Evolutionary conservation across 108 stramenopile genomes (phyloP).

Genomic region (Stephanodiscus minutulus): DNA sequence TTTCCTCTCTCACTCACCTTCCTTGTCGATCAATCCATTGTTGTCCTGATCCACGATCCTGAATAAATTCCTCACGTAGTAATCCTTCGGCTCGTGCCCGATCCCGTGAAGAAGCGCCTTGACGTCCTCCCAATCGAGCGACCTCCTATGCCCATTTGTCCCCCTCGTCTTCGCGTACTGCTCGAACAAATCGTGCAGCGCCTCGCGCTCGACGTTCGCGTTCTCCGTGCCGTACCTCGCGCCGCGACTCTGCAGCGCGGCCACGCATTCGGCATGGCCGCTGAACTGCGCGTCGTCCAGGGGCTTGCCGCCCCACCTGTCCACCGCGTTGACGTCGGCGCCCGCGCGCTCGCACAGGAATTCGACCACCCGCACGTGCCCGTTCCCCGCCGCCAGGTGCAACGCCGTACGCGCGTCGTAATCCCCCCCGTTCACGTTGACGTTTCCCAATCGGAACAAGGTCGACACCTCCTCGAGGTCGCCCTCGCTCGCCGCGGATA

Average conservation of each 20-base stretch:
- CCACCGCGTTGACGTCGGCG: slow-evolving; percentile 49
- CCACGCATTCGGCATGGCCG: slow-evolving; percentile 32
- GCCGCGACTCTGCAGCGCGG: slow-evolving; percentile 21
- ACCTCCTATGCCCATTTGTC: slow-evolving; percentile 37
- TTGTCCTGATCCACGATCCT: slow-evolving; percentile 58
- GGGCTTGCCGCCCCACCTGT: slow-evolving; percentile 58
- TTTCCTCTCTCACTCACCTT: slow-evolving; percentile 4
- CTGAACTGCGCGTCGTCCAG: slow-evolving; percentile 50
- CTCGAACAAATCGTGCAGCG: slow-evolving; percentile 68
- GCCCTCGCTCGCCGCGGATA: slow-evolving; percentile 53
- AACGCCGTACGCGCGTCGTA: slow-evolving; percentile 60
- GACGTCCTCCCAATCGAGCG: slow-evolving; percentile 63
- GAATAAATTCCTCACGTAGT: slow-evolving; percentile 59
- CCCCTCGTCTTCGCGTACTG: slow-evolving; percentile 53
- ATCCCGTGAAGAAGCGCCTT: slow-evolving; percentile 52
- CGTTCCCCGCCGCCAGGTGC: slow-evolving; percentile 59
- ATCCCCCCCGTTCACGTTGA: slow-evolving; percentile 51
- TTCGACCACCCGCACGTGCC: slow-evolving; percentile 47
- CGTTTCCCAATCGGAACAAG: slow-evolving; percentile 35
- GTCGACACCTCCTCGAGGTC: slow-evolving; percentile 47
- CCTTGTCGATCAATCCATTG: slow-evolving; percentile 58
- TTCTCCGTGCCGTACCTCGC: slow-evolving; percentile 27
- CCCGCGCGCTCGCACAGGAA: slow-evolving; percentile 52
- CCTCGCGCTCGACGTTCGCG: slow-evolving; percentile 28
- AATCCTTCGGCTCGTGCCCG: slow-evolving; percentile 63